Percentiles rank a stretch among this genome's conserved stretches.
phyloP scores from a whole-genome alignment of 2,329 filamentous ascomycete genomes.

The Calonectria henricotiae region DNA sequence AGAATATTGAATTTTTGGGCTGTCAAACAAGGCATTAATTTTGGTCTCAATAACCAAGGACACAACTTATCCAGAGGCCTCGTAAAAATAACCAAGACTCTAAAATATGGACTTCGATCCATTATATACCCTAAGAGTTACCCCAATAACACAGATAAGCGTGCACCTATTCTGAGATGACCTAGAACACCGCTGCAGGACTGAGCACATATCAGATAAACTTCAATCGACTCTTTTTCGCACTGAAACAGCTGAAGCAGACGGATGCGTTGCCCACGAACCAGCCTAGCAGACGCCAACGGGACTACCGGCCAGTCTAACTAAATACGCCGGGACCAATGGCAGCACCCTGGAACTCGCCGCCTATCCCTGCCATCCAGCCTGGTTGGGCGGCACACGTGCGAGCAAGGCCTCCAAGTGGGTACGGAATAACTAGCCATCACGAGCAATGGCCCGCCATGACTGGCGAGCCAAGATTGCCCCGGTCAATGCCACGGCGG shows the following conservation, averaged over 20 bases:
- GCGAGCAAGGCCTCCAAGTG: background rate
- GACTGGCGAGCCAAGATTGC: background rate
- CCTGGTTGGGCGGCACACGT: slow-evolving; percentile 2
- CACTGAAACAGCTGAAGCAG: background rate
- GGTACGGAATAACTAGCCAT: background rate
- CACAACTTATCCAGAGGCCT: too few relatives aligned
- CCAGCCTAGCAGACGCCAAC: slow-evolving; percentile 1
- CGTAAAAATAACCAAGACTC: too few relatives aligned
- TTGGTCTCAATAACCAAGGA: too few relatives aligned
- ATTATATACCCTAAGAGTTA: background rate
- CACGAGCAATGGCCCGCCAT: background rate
- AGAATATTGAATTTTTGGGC: too few relatives aligned
- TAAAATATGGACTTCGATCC: background rate
- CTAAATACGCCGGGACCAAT: slow-evolving; percentile 1
- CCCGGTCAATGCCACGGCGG: background rate
- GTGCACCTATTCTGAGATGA: background rate
- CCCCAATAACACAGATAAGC: background rate
- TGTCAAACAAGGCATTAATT: too few relatives aligned
- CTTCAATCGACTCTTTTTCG: background rate
- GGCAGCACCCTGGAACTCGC: background rate
- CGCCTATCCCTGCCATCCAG: background rate
- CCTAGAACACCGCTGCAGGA: background rate
- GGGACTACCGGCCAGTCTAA: background rate
- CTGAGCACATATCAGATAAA: background rate
- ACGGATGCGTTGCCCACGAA: background rate